phyloP scores from a whole-genome alignment of 805 yeast species.

The Debaryomyces hansenii region DNA sequence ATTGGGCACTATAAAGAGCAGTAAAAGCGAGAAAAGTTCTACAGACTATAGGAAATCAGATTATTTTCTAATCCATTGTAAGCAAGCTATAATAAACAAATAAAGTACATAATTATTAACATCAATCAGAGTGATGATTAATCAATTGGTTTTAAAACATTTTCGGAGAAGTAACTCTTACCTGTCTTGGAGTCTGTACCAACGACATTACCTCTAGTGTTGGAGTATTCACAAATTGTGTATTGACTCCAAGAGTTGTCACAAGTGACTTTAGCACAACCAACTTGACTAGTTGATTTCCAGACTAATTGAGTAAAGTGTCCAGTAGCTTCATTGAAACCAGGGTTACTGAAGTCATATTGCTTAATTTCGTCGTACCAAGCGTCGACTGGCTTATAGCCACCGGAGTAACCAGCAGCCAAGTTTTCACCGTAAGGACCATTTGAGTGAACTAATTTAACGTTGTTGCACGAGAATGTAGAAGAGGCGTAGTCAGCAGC shows the following conservation, averaged over 20 bases:
- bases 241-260: conserved; percentile 53
- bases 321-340: conserved; percentile 57
- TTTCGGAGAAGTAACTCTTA: conserved; percentile 37
- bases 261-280: conserved; percentile 62
- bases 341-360: conserved; percentile 56
- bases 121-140: not conserved
- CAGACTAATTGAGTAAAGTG: conserved; percentile 81
- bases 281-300: conserved; percentile 59
- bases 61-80: not conserved
- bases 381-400: conserved; percentile 59
- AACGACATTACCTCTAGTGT: conserved; percentile 51
- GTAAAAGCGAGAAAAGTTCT: too few relatives aligned
- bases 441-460: conserved; percentile 60
- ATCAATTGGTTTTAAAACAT: conserved; percentile 40
- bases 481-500: conserved; percentile 52
- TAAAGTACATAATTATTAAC: not conserved
- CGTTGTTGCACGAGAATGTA: conserved; percentile 54
- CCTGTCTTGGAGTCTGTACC: conserved; percentile 34
- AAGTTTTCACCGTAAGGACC: conserved; percentile 77
- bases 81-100: not conserved
- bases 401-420: conserved; percentile 65
- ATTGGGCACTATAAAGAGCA: too few relatives aligned
- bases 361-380: conserved; percentile 69
- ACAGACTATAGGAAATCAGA: too few relatives aligned
- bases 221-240: conserved; percentile 68